Conservation (phyloP, 257 asterid genomes). For the Craterostigma plantagineum region DNA sequence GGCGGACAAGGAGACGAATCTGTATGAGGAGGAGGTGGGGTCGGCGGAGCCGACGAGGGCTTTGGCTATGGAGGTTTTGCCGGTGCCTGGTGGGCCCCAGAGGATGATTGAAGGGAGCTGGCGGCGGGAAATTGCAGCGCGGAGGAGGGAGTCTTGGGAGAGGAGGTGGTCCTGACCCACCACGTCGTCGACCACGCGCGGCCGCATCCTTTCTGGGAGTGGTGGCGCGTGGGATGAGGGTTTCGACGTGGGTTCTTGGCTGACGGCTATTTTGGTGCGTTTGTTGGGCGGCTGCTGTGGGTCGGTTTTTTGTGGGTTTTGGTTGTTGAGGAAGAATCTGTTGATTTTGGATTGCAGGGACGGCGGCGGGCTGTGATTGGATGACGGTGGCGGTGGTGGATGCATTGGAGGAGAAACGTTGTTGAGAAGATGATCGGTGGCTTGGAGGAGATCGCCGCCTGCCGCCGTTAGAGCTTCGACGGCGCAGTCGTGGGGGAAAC, state of each 20-base stretch:
- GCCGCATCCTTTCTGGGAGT: slow-evolving; percentile 66
- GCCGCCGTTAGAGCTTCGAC: slow-evolving; percentile 38
- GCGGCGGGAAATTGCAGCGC: slow-evolving; percentile 26
- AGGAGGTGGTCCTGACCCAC: slow-evolving; percentile 79
- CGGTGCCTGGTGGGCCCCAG: slow-evolving; percentile 93
- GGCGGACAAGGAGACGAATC: slow-evolving; percentile 55
- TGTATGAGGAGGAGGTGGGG: slow-evolving; percentile 10
- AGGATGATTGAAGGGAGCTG: slow-evolving; percentile 59
- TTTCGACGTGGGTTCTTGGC: background rate
- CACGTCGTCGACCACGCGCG: slow-evolving; percentile 50
- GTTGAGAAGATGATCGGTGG: slow-evolving; percentile 68
- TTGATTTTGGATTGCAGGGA: slow-evolving; percentile 56
- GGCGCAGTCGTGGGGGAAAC: slow-evolving; percentile 39
- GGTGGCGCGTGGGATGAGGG: slow-evolving; percentile 31
- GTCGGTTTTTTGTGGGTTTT: slow-evolving; percentile 8
- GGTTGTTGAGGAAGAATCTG: slow-evolving; percentile 30
- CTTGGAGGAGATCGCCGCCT: slow-evolving; percentile 39
- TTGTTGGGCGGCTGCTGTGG: slow-evolving; percentile 11
- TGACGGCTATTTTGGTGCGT: slow-evolving; percentile 18
- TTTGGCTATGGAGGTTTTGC: slow-evolving; percentile 72
- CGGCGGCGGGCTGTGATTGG: slow-evolving; percentile 12
- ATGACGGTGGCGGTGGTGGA: too few relatives aligned
- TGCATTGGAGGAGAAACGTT: slow-evolving; percentile 4
- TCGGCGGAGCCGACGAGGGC: slow-evolving; percentile 34
- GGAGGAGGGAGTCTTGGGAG: slow-evolving; percentile 30